phyloP scores from a whole-genome alignment of 2,329 filamentous ascomycete genomes.

The Aspergillus pseudoterreus region DNA sequence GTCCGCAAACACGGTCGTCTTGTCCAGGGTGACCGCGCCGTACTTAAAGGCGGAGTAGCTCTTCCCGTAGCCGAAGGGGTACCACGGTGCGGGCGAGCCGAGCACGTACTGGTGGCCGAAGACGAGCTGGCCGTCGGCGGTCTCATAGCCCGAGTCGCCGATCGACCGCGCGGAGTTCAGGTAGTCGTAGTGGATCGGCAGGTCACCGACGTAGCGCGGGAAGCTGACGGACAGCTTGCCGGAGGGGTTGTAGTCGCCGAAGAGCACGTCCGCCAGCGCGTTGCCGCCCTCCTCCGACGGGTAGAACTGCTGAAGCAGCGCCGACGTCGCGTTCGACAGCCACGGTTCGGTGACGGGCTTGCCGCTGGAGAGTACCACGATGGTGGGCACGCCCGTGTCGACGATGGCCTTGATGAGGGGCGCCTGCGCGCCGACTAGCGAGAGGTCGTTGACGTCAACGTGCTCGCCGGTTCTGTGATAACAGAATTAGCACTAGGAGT shows the following conservation, averaged over 20 bases:
- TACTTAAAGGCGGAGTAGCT: constrained; percentile 65
- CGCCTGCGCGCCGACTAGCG: constrained; percentile 67
- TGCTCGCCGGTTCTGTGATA: constrained; percentile 60
- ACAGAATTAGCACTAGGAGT: too few species aligned
- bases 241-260: constrained; percentile 62
- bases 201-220: constrained; percentile 62
- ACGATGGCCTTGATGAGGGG: constrained; percentile 64
- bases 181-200: constrained; percentile 70
- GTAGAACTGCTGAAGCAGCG: constrained; percentile 72
- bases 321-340: constrained; percentile 63
- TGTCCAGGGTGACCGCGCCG: constrained; percentile 23
- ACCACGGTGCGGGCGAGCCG: constrained; percentile 56
- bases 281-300: constrained; percentile 66
- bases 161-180: constrained; percentile 60
- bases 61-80: constrained; percentile 64
- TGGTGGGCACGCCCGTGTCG: constrained; percentile 62
- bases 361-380: constrained; percentile 66
- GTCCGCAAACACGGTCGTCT: constrained; percentile 46
- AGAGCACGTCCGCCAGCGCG: constrained; percentile 63
- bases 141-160: constrained; percentile 51
- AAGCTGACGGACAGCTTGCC: constrained; percentile 66
- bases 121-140: constrained; percentile 57
- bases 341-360: constrained; percentile 71
- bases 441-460: constrained; percentile 61
- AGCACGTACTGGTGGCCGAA: constrained; percentile 67